Conservation (phyloP, 192 early-diverging fungal species). For the Rhizophagus sp. region DNA sequence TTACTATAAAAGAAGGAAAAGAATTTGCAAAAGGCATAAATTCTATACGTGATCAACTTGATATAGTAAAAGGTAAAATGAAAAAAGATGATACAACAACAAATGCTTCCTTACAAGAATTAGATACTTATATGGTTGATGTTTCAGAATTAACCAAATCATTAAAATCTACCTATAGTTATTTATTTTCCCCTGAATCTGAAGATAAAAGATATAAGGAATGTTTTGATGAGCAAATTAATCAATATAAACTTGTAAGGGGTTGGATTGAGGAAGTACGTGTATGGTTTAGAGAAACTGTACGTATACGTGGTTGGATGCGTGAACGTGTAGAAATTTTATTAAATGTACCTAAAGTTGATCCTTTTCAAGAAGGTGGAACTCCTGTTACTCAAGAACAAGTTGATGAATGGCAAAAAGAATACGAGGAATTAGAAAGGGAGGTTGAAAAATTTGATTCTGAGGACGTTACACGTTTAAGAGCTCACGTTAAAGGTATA, state of each 20-base stretch:
- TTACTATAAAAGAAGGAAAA: conserved; percentile 13
- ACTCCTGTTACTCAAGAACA: conserved; percentile 28
- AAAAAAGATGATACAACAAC: not conserved
- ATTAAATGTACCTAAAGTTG: conserved; percentile 26
- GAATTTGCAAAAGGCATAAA: conserved; percentile 17
- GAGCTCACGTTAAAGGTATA: conserved; percentile 44
- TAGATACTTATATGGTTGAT: conserved; percentile 24
- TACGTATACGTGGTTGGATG: conserved; percentile 45
- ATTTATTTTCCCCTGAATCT: not conserved
- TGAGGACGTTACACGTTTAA: conserved; percentile 45
- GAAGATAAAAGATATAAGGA: conserved; percentile 14
- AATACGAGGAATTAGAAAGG: conserved; percentile 36
- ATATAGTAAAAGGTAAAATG: too few relatives aligned
- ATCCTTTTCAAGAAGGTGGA: conserved; percentile 31
- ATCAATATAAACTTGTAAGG: not conserved
- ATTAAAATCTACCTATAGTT: not conserved
- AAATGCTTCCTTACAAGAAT: conserved; percentile 28
- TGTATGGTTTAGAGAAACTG: conserved; percentile 49
- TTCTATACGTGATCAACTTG: conserved; percentile 22
- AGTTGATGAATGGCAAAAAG: conserved; percentile 35
- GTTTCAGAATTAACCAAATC: not conserved
- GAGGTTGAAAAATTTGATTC: conserved; percentile 44
- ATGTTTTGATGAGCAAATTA: not conserved
- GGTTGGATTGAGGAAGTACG: conserved; percentile 34
- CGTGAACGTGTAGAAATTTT: conserved; percentile 36